Conservation (phyloP, 1,284 basidiomycete genomes). For the Ceratobasidium theobromae region DNA sequence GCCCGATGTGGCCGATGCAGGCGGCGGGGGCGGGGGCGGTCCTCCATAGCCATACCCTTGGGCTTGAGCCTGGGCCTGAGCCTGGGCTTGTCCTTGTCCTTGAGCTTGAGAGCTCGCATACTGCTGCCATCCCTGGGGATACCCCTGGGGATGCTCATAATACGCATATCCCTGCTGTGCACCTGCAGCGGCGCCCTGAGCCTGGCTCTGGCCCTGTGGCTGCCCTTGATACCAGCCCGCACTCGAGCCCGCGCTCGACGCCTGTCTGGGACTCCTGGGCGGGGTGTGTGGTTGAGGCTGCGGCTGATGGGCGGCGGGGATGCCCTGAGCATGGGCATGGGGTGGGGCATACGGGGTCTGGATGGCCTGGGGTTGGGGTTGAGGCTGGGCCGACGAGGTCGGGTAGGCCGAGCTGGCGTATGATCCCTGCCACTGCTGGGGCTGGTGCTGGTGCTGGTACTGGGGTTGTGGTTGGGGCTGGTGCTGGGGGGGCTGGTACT, state of each 20-base stretch:
- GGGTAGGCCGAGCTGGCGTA: not conserved
- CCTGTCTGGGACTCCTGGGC: not conserved
- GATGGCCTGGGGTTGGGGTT: not conserved
- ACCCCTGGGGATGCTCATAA: constrained; percentile 23
- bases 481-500: constrained; percentile 36
- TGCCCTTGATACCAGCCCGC: constrained; percentile 33
- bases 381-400: not conserved
- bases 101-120: not conserved
- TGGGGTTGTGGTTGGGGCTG: constrained; percentile 37
- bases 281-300: constrained; percentile 29
- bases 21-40: not conserved
- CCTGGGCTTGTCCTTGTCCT: not conserved
- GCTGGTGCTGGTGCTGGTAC: constrained; percentile 38
- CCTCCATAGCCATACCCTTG: not conserved
- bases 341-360: constrained; percentile 29
- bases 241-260: not conserved
- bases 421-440: constrained; percentile 24
- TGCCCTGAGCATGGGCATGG: constrained; percentile 16
- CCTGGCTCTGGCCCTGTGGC: constrained; percentile 14
- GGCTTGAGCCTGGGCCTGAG: not conserved
- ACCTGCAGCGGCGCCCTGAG: no score
- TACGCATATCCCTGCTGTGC: constrained; percentile 31
- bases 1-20: not conserved
- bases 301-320: constrained; percentile 27
- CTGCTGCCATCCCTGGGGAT: constrained; percentile 20